phyloP scores from a whole-genome alignment of 2,329 filamentous ascomycete genomes.

The Fusarium concolor region DNA sequence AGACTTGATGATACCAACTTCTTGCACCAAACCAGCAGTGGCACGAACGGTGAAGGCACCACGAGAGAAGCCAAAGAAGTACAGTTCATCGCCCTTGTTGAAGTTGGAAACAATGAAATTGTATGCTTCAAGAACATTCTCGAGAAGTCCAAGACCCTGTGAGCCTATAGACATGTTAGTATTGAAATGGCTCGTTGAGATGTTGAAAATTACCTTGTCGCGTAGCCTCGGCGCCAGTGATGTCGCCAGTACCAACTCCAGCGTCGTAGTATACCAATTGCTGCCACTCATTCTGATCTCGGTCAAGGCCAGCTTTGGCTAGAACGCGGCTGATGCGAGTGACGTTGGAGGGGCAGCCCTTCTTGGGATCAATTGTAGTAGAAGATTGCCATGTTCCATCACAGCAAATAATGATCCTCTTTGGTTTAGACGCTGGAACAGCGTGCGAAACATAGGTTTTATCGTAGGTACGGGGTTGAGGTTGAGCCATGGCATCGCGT shows the following conservation, averaged over 20 bases:
- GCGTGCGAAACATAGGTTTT: slow-evolving; percentile 11
- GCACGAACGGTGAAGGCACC: slow-evolving; percentile 51
- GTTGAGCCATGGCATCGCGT: background rate
- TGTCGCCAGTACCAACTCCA: slow-evolving; percentile 12
- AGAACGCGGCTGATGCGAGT: slow-evolving; percentile 46
- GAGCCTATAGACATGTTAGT: background rate
- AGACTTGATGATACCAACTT: slow-evolving; percentile 39
- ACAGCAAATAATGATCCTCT: slow-evolving; percentile 46
- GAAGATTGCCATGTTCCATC: slow-evolving; percentile 49
- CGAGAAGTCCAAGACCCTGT: slow-evolving; percentile 37
- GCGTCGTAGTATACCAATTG: slow-evolving; percentile 51
- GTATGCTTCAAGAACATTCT: slow-evolving; percentile 48
- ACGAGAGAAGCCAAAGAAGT: slow-evolving; percentile 49
- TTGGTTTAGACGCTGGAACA: background rate
- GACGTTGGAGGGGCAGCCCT: slow-evolving; percentile 45
- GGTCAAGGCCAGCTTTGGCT: slow-evolving; percentile 24
- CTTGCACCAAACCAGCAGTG: slow-evolving; percentile 38
- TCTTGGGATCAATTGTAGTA: slow-evolving; percentile 26
- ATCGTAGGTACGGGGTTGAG: slow-evolving; percentile 12
- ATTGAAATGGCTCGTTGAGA: rapidly evolving
- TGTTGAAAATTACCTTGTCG: background rate
- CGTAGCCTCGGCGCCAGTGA: background rate
- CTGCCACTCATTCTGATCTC: slow-evolving; percentile 40
- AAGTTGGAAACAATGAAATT: slow-evolving; percentile 50
- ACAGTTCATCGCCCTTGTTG: slow-evolving; percentile 37